Percentiles rank a stretch among this genome's conserved stretches.
phyloP scores from a whole-genome alignment of 129 eudicot species.

The sunflower (Helianthus annuus) region HanXRQr2.0-SUNRISE NC_035441.2:165426063-165426562 shows the following conservation, averaged over 20 bases:
- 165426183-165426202: neutral
- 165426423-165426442: constrained; percentile 6
- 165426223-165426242: neutral
- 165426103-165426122: too few species aligned
- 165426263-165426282: constrained; percentile 30
- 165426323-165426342: constrained; percentile 7
- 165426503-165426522: neutral
- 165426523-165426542: neutral
- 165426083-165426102: too few species aligned
- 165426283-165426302: constrained; percentile 1
- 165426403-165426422: constrained; percentile 16
- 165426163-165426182: too few species aligned
- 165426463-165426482: constrained; percentile 4
- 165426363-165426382: constrained; percentile 23
- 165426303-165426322: neutral
- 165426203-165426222: neutral
- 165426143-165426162: too few species aligned
- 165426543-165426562: neutral
- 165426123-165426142: too few species aligned
- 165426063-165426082: too few species aligned
- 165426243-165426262: constrained; percentile 14
- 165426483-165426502: neutral
- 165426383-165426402: constrained; percentile 22
- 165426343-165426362: neutral
- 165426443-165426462: neutral